phyloP scores from a whole-genome alignment of 805 yeast species.

The Ogataea kodamae region DNA sequence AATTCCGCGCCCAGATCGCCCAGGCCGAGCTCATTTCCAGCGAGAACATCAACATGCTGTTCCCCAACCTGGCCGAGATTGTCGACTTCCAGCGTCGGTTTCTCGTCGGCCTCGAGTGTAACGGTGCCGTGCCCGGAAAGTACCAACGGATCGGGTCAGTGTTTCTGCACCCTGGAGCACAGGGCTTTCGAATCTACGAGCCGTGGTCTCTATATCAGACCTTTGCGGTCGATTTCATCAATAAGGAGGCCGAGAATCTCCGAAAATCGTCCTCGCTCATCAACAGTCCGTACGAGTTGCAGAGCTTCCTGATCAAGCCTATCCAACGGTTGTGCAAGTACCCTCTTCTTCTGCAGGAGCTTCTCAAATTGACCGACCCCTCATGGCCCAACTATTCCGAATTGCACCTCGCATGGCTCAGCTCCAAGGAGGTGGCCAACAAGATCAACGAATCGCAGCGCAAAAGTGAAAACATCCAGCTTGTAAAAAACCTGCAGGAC shows the following conservation, averaged over 20 bases:
- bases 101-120: conserved; percentile 83
- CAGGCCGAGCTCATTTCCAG: conserved; percentile 65
- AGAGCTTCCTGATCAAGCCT: conserved; percentile 86
- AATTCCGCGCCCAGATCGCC: conserved; percentile 65
- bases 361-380: conserved; percentile 60
- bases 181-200: conserved; percentile 84
- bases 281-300: conserved; percentile 85
- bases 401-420: conserved; percentile 61
- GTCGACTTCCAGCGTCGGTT: conserved; percentile 92
- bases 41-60: conserved; percentile 75
- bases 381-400: conserved; percentile 59
- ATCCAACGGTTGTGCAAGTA: conserved; percentile 95
- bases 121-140: conserved; percentile 67
- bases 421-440: conserved; percentile 79
- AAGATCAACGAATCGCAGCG: conserved; percentile 93
- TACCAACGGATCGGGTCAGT: conserved; percentile 87
- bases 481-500: conserved; percentile 62
- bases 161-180: conserved; percentile 74
- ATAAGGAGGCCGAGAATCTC: conserved; percentile 56
- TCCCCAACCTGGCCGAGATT: conserved; percentile 80
- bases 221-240: conserved; percentile 78
- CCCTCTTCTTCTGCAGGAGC: conserved; percentile 75
- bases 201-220: conserved; percentile 92
- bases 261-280: conserved; percentile 54
- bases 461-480: conserved; percentile 78